A percentile compares a stretch with the other conserved stretches of the same genome.
These are phyloP conservation scores for Hypoxylon sp. DNA, from an alignment of 2,329 filamentous ascomycete genomes.

Conservation along the genomic window DNA sequence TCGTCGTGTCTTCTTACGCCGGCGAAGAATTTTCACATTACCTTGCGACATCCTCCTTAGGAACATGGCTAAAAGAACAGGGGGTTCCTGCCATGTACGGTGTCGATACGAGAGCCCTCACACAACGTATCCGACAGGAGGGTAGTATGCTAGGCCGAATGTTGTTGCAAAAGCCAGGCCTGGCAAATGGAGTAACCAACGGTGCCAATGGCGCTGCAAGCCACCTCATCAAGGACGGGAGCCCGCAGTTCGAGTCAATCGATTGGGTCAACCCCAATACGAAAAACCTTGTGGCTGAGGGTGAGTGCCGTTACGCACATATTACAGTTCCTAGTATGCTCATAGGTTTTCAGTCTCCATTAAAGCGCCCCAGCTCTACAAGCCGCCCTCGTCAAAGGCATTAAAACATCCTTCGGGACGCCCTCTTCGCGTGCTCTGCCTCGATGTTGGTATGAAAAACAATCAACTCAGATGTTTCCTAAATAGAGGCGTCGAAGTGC, in stretches of 20 bases:
- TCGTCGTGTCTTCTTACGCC: slow-evolving; percentile 90
- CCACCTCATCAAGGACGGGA: slow-evolving; percentile 56
- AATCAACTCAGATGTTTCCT: slow-evolving; percentile 97
- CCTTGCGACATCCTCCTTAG: slow-evolving; percentile 89
- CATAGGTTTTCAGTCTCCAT: slow-evolving; percentile 79
- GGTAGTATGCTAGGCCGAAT: slow-evolving; percentile 97
- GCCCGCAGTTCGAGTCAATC: slow-evolving; percentile 78
- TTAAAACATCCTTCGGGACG: slow-evolving; percentile 91
- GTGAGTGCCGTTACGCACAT: slow-evolving; percentile 67
- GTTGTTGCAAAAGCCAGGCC: slow-evolving; percentile 74
- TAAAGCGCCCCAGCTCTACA: slow-evolving; percentile 86
- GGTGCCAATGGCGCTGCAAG: slow-evolving; percentile 58
- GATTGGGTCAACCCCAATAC: slow-evolving; percentile 94
- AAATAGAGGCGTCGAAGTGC: slow-evolving; percentile 89
- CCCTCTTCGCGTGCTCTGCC: slow-evolving; percentile 85
- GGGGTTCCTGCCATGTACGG: slow-evolving; percentile 94
- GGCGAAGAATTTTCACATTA: slow-evolving; percentile 97
- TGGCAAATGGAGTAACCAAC: slow-evolving; percentile 59
- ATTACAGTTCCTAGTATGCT: slow-evolving; percentile 52
- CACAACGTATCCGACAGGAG: slow-evolving; percentile 92
- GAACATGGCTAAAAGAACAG: slow-evolving; percentile 96
- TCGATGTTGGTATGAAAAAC: slow-evolving; percentile 98
- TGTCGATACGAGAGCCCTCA: slow-evolving; percentile 92
- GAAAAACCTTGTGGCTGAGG: slow-evolving; percentile 93
- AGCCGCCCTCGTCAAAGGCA: slow-evolving; percentile 76